These are phyloP conservation scores for Aspergillus japonicus DNA, from an alignment of 2,329 filamentous ascomycete species.

Conservation along the genomic window DNA sequence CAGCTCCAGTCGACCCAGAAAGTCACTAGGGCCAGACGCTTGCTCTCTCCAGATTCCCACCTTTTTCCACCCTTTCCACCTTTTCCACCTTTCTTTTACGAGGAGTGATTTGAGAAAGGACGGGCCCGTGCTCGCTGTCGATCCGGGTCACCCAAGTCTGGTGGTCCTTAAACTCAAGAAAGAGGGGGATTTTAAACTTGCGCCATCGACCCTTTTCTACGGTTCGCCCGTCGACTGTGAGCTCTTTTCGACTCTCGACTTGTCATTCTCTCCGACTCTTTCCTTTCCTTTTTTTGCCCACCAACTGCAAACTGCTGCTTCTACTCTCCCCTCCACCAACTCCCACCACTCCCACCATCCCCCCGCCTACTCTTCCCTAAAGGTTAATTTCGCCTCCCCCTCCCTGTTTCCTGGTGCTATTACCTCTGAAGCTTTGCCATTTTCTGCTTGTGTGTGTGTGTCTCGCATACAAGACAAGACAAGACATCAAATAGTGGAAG, in stretches of 20 bases:
- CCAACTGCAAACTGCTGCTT: conserved; percentile 5
- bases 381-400: conserved; percentile 21
- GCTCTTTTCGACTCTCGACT: conserved; percentile 16
- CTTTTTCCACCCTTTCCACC: background rate
- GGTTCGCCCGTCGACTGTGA: conserved; percentile 18
- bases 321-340: conserved; percentile 8
- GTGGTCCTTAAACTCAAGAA: conserved; percentile 23
- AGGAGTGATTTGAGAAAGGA: conserved; percentile 13
- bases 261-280: conserved; percentile 20
- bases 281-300: conserved; percentile 14
- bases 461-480: conserved; percentile 6
- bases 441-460: conserved; percentile 10
- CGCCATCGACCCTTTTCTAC: conserved; percentile 21
- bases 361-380: background rate
- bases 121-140: conserved; percentile 27
- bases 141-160: conserved; percentile 30
- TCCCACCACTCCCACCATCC: background rate
- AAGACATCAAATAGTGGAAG: background rate
- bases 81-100: conserved; percentile 7
- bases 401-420: conserved; percentile 14
- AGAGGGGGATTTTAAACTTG: conserved; percentile 22
- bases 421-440: background rate
- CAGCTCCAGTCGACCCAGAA: conserved; percentile 23
- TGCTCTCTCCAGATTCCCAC: conserved; percentile 20
- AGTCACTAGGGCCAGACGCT: conserved; percentile 16